Evolutionary conservation across 78 protist species (phyloP).

Genomic region (Speleostelium caveatum): DNA sequence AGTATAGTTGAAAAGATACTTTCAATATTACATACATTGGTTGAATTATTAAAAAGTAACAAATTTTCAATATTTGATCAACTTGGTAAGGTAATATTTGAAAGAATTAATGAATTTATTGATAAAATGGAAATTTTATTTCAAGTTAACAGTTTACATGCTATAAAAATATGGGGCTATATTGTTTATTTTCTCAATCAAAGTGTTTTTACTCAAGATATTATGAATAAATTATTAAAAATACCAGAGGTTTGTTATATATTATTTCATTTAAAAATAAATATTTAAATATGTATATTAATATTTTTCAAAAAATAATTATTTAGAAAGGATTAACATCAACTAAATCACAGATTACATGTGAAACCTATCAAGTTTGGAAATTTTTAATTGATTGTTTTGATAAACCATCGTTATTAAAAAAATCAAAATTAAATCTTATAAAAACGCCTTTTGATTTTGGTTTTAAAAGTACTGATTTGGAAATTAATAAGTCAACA

Average conservation of each 20-base stretch:
- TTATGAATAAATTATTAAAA: slow-evolving; percentile 9
- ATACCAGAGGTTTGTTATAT: slow-evolving; percentile 48
- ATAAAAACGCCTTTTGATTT: slow-evolving; percentile 9
- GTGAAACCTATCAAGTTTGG: slow-evolving; percentile 40
- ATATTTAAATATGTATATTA: not conserved
- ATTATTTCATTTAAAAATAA: too few relatives aligned
- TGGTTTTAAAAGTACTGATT: slow-evolving; percentile 5
- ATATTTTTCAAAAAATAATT: not conserved
- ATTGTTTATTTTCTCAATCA: slow-evolving; percentile 23
- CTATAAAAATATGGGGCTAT: slow-evolving; percentile 30
- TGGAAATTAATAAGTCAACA: not conserved
- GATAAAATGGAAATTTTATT: not conserved
- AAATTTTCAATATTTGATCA: not conserved
- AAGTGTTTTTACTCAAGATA: not conserved
- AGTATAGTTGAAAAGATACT: slow-evolving; percentile 6
- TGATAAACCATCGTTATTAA: not conserved
- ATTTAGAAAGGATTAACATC: slow-evolving; percentile 30
- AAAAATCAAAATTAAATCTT: slow-evolving; percentile 18
- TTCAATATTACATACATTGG: not conserved
- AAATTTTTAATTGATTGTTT: slow-evolving; percentile 45
- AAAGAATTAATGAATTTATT: not conserved
- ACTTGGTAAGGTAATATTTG: not conserved
- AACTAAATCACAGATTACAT: slow-evolving; percentile 8
- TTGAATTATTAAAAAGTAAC: slow-evolving; percentile 3
- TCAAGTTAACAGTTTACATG: not conserved